Evolutionary conservation across 2,329 filamentous ascomycete genomes (phyloP).

Genomic region (Xenoacremonium recifei): DNA sequence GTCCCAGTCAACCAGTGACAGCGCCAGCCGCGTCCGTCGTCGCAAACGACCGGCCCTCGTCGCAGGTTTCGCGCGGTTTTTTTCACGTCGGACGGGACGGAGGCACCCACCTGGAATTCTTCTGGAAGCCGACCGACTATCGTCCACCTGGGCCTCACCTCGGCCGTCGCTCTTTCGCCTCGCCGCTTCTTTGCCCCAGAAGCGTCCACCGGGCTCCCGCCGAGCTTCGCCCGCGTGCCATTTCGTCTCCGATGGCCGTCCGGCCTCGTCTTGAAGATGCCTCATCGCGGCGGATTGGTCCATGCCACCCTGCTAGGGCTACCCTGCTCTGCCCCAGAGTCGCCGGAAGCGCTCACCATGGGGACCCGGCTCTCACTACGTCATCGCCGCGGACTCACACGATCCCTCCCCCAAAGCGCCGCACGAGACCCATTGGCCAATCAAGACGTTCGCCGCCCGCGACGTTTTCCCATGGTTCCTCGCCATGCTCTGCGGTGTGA

Average conservation of each 20-base stretch:
- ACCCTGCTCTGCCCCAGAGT: slow-evolving; percentile 21
- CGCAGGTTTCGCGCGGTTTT: slow-evolving; percentile 2
- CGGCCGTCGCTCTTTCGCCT: slow-evolving; percentile 1
- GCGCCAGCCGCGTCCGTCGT: background rate
- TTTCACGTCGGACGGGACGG: slow-evolving; percentile 8
- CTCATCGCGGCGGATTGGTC: no score
- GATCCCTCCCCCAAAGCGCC: slow-evolving; percentile 16
- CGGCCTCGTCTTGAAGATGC: slow-evolving; percentile 8
- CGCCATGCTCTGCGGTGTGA: slow-evolving; percentile 5
- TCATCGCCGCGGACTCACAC: slow-evolving; percentile 20
- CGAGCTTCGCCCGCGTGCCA: background rate
- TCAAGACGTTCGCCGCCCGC: slow-evolving; percentile 16
- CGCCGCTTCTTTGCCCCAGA: slow-evolving; percentile 4
- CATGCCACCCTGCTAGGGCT: no score
- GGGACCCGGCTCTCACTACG: slow-evolving; percentile 15
- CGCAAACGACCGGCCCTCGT: background rate
- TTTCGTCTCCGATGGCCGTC: background rate
- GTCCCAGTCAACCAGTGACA: no score
- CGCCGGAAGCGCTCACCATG: slow-evolving; percentile 11
- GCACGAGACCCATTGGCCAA: no score
- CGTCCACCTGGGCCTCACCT: slow-evolving; percentile 3
- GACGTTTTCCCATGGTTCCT: slow-evolving; percentile 8
- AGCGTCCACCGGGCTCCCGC: background rate
- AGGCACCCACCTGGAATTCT: slow-evolving; percentile 22
- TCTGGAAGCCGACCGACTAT: slow-evolving; percentile 24